Evolutionary conservation across 441 rosid genomes (phyloP).

Genomic region (Croton laevigatus): DNA sequence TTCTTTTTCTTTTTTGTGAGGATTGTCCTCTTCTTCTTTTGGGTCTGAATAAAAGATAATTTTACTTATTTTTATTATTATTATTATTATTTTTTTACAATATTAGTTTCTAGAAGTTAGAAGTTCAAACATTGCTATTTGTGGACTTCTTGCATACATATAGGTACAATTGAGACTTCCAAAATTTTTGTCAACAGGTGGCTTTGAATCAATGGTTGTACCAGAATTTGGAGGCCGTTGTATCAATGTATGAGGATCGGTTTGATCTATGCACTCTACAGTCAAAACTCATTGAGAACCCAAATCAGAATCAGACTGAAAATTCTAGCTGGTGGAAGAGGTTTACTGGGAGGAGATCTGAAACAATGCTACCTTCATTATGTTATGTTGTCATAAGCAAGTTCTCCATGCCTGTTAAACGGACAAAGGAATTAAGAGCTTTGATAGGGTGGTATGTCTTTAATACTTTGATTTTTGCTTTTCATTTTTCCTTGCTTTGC

Average conservation of each 20-base stretch:
- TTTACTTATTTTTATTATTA: too few relatives aligned
- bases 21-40: neutral
- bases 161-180: neutral
- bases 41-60: neutral
- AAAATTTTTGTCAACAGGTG: conserved; percentile 42
- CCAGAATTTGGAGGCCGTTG: conserved; percentile 83
- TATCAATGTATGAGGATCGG: conserved; percentile 87
- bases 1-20: neutral
- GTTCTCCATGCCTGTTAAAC: conserved; percentile 71
- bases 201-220: conserved; percentile 85
- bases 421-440: conserved; percentile 83
- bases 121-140: neutral
- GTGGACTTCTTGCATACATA: neutral
- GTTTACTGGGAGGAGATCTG: conserved; percentile 39
- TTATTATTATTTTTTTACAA: too few relatives aligned
- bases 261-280: conserved; percentile 70
- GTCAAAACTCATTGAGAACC: conserved; percentile 45
- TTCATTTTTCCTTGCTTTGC: conserved; percentile 18
- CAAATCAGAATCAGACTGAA: conserved; percentile 34
- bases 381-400: conserved; percentile 44
- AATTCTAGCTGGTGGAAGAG: conserved; percentile 69
- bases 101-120: neutral
- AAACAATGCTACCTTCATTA: conserved; percentile 32
- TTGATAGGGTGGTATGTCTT: conserved; percentile 80
- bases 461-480: conserved; percentile 12